phyloP scores from a whole-genome alignment of 371 early-diverging fungal genomes.

The Lichtheimia corymbifera region DNA sequence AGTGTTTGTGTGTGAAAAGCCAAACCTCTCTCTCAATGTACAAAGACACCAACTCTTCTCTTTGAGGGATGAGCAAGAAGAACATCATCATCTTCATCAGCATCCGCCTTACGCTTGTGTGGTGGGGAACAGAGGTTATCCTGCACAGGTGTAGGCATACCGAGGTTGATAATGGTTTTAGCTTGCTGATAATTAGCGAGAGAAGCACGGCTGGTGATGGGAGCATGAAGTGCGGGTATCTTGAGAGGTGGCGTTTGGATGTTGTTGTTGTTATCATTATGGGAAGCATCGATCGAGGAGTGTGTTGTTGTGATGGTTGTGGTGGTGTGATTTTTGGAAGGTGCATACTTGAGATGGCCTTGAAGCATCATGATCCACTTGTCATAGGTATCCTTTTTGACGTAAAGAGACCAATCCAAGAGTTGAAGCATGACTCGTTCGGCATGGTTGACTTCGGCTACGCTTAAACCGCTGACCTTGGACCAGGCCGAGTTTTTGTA shows the following conservation, averaged over 20 bases:
- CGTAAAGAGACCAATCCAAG: conserved; percentile 74
- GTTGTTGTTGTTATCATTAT: too few relatives aligned
- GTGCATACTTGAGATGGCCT: conserved; percentile 17
- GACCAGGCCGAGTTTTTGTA: conserved; percentile 83
- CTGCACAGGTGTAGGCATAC: conserved; percentile 13
- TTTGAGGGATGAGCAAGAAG: too few relatives aligned
- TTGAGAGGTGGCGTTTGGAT: too few relatives aligned
- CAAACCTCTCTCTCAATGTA: too few relatives aligned
- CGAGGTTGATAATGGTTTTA: conserved; percentile 6
- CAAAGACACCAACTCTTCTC: too few relatives aligned
- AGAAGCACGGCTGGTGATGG: too few relatives aligned
- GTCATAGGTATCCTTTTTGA: conserved; percentile 57
- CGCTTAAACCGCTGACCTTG: conserved; percentile 72
- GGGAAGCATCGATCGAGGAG: too few relatives aligned
- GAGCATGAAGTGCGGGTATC: too few relatives aligned
- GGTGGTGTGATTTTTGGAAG: too few relatives aligned
- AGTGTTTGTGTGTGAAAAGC: too few relatives aligned
- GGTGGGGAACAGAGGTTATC: background rate
- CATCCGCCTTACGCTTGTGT: background rate
- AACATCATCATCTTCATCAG: background rate
- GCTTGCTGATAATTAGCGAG: background rate
- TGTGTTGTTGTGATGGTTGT: too few relatives aligned
- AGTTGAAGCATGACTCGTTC: conserved; percentile 71
- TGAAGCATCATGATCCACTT: conserved; percentile 51
- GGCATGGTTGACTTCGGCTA: conserved; percentile 71